Evolutionary conservation across 305 asterid species (phyloP).

Genomic region (Fraxinus baroniana): DNA sequence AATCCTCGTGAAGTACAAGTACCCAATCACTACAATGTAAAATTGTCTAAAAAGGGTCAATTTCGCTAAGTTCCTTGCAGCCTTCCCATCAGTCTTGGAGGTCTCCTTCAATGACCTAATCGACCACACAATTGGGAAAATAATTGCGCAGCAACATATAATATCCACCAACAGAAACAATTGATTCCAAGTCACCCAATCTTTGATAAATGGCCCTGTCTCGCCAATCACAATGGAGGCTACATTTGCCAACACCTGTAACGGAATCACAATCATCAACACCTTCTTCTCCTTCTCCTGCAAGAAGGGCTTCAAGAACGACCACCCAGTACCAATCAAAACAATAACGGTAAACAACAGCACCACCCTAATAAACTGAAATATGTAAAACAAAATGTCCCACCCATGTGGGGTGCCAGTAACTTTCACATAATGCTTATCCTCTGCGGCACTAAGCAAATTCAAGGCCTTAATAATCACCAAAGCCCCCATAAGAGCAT

Average conservation of each 20-base stretch:
- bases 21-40: constrained; percentile 91
- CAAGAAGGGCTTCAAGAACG: constrained; percentile 92
- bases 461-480: constrained; percentile 87
- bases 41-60: constrained; percentile 94
- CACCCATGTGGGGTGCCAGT: constrained; percentile 98
- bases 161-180: constrained; percentile 88
- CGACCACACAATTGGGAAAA: constrained; percentile 97
- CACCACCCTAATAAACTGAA: constrained; percentile 86
- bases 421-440: constrained; percentile 89
- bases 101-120: constrained; percentile 94
- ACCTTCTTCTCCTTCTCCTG: constrained; percentile 99
- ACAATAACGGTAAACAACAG: constrained; percentile 90
- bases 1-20: constrained; percentile 93
- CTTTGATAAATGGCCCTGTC: constrained; percentile 93
- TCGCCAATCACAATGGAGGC: constrained; percentile 92
- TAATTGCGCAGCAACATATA: constrained; percentile 87
- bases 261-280: constrained; percentile 96
- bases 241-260: constrained; percentile 88
- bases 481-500: constrained; percentile 72
- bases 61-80: constrained; percentile 88
- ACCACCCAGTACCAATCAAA: constrained; percentile 97
- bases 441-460: constrained; percentile 89
- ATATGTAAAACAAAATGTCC: constrained; percentile 94
- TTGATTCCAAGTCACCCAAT: constrained; percentile 97
- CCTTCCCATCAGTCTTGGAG: constrained; percentile 96